phyloP scores from a whole-genome alignment of 1,139 yeast genomes.

The Pichia sp. region DNA sequence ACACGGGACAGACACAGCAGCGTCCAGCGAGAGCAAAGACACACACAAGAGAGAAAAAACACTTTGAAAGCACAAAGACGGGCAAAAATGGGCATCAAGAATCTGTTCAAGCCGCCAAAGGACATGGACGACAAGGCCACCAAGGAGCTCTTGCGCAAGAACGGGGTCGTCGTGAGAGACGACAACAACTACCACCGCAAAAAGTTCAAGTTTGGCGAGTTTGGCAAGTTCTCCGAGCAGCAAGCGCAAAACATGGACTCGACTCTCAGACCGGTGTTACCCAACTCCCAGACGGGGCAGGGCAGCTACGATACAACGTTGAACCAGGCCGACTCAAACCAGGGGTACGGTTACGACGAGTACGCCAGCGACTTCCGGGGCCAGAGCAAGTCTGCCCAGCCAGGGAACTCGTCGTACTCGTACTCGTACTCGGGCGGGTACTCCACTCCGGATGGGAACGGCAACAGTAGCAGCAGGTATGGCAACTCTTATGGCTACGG shows the following conservation, averaged over 20 bases:
- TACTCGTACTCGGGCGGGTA: constrained; percentile 9
- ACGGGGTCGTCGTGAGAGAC: constrained; percentile 50
- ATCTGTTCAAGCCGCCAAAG: constrained; percentile 53
- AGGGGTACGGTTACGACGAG: constrained; percentile 18
- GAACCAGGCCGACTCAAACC: constrained; percentile 11
- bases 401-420: neutral
- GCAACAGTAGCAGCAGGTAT: neutral
- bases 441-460: neutral
- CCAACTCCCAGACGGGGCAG: constrained; percentile 20
- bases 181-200: constrained; percentile 41
- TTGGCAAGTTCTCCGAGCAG: constrained; percentile 56
- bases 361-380: constrained; percentile 13
- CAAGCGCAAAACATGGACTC: constrained; percentile 23
- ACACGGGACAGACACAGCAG: neutral
- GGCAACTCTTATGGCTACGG: neutral
- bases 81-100: constrained; percentile 35
- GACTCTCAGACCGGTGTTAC: constrained; percentile 29
- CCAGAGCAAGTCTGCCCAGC: neutral
- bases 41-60: too few species aligned
- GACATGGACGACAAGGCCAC: constrained; percentile 60
- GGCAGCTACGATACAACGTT: constrained; percentile 12
- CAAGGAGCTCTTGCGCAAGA: constrained; percentile 45
- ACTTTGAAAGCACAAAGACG: too few species aligned
- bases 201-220: constrained; percentile 57
- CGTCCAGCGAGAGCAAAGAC: neutral